Base-by-base conservation (phyloP, 805 yeast genomes). In the Yarrowia keelungensis region DNA sequence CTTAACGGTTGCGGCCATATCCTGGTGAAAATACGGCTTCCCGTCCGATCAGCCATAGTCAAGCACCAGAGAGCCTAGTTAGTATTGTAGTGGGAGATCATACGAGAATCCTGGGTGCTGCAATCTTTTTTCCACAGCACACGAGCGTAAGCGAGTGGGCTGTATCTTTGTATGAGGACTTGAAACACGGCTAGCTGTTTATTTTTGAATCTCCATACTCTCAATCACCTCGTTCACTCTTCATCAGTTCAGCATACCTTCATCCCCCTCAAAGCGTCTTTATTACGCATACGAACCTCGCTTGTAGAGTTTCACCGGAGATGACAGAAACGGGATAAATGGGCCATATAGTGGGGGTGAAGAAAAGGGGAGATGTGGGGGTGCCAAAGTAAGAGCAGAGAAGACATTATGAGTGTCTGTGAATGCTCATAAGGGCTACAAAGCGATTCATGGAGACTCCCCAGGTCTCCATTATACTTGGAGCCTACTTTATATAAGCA, bases 31-130 rank as follows among this genome's bases (percentile, higher is more conserved):
- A 46, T 45, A 45, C 49, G 51, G 51, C 35, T 46, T 22, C 51
- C 35, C 50, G 53, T 47, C 53, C 53, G 53, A 47, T 47, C 53
- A 47, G 53, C 53, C 53, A 47, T 47, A 47, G 53, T 47, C 53
- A 47, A 47, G 53, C 53, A 47, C 36, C 53, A 47, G 53, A 47
- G 53, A 47, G 53, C 53, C 53, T 47, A 47, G 53, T 47, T 26
- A 47, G 53, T 47, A 47, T 47, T 47, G 53, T 47, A 47, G 53
- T 47, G 53, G 53, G 53, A 47, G 53, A 47, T 38, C 53, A 47
- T 47, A 47, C 53, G 53, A 47, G 53, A 47, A 47, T 47, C 53
- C 53, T 47, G 53, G 53, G 53, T 47, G 53, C 53, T 47, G 53
- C 53, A 47, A 47, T 47, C 53, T 26, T 26, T 47, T 47, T 45